Conservation (phyloP, 2,329 filamentous ascomycete genomes). For the Beauveria scarabaeidicola region DNA sequence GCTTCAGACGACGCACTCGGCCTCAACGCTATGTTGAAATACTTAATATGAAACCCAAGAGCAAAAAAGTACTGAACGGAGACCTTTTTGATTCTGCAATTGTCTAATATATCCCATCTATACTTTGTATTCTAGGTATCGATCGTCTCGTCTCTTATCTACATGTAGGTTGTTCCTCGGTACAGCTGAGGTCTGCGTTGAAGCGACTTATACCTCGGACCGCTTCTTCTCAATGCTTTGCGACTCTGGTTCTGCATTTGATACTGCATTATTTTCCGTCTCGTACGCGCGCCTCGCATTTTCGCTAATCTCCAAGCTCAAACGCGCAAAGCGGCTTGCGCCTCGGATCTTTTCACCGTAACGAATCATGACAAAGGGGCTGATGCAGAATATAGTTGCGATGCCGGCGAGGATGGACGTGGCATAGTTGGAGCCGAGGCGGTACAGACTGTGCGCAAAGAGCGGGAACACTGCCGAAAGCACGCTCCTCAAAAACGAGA, state of each 20-base stretch:
- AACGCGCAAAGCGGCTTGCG: not conserved
- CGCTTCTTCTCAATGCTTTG: not conserved
- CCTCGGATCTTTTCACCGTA: not conserved
- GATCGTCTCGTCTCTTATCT: not conserved
- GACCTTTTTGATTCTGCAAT: not conserved
- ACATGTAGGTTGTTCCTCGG: not conserved
- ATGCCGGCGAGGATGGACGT: not conserved
- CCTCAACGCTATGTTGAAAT: no score
- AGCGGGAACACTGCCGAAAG: not conserved
- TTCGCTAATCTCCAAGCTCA: not conserved
- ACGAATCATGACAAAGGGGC: not conserved
- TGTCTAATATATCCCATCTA: not conserved
- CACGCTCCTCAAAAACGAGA: not conserved
- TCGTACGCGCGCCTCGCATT: not conserved
- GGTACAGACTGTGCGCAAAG: constrained; percentile 1
- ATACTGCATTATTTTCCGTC: not conserved
- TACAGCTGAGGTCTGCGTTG: not conserved
- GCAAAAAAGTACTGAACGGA: not conserved
- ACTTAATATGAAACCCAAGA: not conserved
- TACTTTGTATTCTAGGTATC: not conserved
- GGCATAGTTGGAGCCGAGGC: not conserved
- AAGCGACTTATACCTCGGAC: not conserved
- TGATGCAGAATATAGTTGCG: constrained; percentile 3
- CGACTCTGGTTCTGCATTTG: not conserved
- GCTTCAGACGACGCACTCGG: no score